A percentile compares a stretch with the other conserved stretches of the same genome.
phyloP scores from a whole-genome alignment of 75 land plant species.

The Adiantum capillusveneris region DNA sequence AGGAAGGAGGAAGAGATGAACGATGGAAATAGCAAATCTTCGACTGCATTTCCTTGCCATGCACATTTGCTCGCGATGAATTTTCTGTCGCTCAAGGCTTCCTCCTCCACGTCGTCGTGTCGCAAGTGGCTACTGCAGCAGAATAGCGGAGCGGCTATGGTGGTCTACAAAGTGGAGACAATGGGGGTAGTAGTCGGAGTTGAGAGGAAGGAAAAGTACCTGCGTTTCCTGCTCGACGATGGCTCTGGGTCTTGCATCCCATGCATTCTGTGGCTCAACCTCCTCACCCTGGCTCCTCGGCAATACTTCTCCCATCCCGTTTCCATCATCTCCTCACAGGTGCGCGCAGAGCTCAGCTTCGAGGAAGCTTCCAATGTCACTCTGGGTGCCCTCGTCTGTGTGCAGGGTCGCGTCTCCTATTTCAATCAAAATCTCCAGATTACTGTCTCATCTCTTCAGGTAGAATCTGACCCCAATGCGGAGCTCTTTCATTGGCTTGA shows the following conservation, averaged over 20 bases:
- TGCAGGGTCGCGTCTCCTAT: slow-evolving; percentile 51
- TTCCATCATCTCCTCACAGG: slow-evolving; percentile 17
- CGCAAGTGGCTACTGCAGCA: too few species aligned
- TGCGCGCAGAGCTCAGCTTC: slow-evolving; percentile 22
- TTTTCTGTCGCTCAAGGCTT: too few species aligned
- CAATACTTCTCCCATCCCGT: slow-evolving; percentile 9
- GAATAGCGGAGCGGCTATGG: too few species aligned
- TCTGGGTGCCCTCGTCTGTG: slow-evolving; percentile 46
- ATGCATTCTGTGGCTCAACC: slow-evolving; percentile 61
- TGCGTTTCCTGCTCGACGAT: slow-evolving; percentile 67
- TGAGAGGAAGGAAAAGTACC: slow-evolving; percentile 44
- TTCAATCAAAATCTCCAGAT: slow-evolving; percentile 38
- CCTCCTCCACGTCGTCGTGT: too few species aligned
- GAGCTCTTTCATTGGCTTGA: slow-evolving; percentile 84
- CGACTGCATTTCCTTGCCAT: too few species aligned
- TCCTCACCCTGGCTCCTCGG: slow-evolving; percentile 24
- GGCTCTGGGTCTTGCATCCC: slow-evolving; percentile 62
- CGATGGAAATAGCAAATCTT: too few species aligned
- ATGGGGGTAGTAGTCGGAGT: slow-evolving; percentile 39
- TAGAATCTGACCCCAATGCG: slow-evolving; percentile 77
- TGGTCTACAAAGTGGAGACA: slow-evolving; percentile 39
- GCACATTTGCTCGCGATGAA: too few species aligned
- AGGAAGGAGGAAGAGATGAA: too few species aligned
- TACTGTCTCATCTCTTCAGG: slow-evolving; percentile 52
- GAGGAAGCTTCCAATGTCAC: slow-evolving; percentile 19